Base-by-base conservation (phyloP, 345 rosid genomes). In the Camelina neglecta region DNA sequence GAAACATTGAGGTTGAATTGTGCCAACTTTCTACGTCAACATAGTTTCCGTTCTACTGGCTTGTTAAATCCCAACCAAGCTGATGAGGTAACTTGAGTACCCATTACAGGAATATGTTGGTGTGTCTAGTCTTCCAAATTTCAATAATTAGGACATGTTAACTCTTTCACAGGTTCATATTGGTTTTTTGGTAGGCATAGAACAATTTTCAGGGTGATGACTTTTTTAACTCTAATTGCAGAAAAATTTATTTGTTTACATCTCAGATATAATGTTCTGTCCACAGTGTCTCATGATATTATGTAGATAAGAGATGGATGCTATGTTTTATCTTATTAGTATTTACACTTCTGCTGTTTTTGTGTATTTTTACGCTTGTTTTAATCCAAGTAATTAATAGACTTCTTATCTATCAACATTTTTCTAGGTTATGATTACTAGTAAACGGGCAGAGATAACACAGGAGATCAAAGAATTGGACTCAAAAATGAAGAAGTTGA, bases 391-490 rank as follows among this genome's bases (percentile, higher is more conserved):
- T 18, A 64, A 59, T 23, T 72, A 41, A 67, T 69, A 51, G 65
- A 47, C 21, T 81, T 31, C n/a, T 31, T 77, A 49, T 61, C 72
- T 38, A 4, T 63, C 63, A 65, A 12, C 50, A 16, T 58, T 47
- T n/a, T 63, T 65, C 61, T 86, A 93, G 97, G 88, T 81, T 78
- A 62, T 74, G 78, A 62, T 72, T 39, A 36, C 62, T 44, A 77
- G 74, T 66, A 79, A 82, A 66, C 72, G 76, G 55, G 73, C 58
- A 36, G 68, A 76, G 70, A 79, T 69, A 84, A 85, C 75, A 79
- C 78, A 78, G 80, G 91, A 86, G 63, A 65, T 73, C 72, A 85
- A 86, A 83, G 68, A 67, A 70, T 70, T 87, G 75, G 87, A 86
- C 60, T 76, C 80, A 60, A 85, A 83, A 74, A 81, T 88, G 76